These are phyloP conservation scores for Suillus luteus DNA, from an alignment of 768 basidiomycete species.

Conservation along the genomic window DNA sequence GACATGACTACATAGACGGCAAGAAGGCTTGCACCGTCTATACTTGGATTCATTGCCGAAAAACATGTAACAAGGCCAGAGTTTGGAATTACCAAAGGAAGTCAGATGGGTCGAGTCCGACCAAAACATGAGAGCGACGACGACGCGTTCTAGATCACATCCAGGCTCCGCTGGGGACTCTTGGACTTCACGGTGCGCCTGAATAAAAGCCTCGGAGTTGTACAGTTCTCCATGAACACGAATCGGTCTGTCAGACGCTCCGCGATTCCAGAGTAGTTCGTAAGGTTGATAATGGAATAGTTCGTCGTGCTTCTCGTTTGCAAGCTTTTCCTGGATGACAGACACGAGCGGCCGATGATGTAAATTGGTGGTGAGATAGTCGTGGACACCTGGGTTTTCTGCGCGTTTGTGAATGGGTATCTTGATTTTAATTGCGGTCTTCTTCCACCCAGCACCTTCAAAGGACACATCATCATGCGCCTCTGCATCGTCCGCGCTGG, in stretches of 20 bases:
- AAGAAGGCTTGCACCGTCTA: conserved; percentile 19
- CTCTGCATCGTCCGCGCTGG: neutral
- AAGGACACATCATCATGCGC: neutral
- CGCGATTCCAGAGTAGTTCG: conserved; percentile 18
- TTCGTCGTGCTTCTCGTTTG: conserved; percentile 9
- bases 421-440: conserved; percentile 11
- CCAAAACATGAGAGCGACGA: conserved; percentile 31
- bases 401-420: conserved; percentile 16
- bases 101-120: conserved; percentile 37
- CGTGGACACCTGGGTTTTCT: conserved; percentile 12
- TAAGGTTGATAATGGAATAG: conserved; percentile 27
- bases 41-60: conserved; percentile 28
- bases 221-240: conserved; percentile 25
- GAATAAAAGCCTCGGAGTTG: conserved; percentile 20
- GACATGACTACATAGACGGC: conserved; percentile 14
- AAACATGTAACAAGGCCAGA: conserved; percentile 29
- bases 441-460: conserved; percentile 22
- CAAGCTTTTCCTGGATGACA: conserved; percentile 20
- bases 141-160: conserved; percentile 16
- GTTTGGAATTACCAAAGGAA: conserved; percentile 30
- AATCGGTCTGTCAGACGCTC: neutral
- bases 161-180: conserved; percentile 18
- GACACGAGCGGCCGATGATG: conserved; percentile 18
- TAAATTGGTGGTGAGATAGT: conserved; percentile 12
- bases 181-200: conserved; percentile 22